phyloP scores from a whole-genome alignment of 1,284 basidiomycete genomes.

The Pholiota adiposa region DNA sequence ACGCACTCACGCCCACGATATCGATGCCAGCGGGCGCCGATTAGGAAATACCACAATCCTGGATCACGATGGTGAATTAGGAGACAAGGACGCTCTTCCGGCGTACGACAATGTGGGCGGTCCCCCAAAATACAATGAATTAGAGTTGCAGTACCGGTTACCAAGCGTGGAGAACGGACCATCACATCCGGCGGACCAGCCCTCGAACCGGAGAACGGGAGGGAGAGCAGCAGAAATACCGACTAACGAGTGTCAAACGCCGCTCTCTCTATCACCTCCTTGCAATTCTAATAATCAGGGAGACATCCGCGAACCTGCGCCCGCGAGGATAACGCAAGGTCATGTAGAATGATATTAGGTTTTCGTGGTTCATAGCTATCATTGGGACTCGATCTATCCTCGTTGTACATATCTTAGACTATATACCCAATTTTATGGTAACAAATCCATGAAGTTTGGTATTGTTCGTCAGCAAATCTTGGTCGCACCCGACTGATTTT shows the following conservation, averaged over 20 bases:
- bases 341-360: neutral
- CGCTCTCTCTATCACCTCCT: neutral
- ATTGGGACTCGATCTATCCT: neutral
- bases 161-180: slow-evolving; percentile 2
- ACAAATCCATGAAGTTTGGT: too few relatives aligned
- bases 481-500: neutral
- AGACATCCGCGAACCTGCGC: neutral
- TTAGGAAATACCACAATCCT: slow-evolving; percentile 11
- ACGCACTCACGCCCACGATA: slow-evolving; percentile 38
- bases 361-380: neutral
- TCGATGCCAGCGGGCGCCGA: slow-evolving; percentile 38
- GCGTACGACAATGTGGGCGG: slow-evolving; percentile 47
- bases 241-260: neutral
- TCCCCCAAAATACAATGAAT: slow-evolving; percentile 44
- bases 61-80: slow-evolving; percentile 31
- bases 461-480: neutral
- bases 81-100: slow-evolving; percentile 48
- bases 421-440: neutral
- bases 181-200: neutral
- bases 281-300: neutral
- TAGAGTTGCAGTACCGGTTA: slow-evolving; percentile 14
- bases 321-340: neutral
- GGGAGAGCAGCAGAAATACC: neutral
- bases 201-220: neutral
- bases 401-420: neutral